Percentiles rank a stretch among this genome's conserved stretches.
Evolutionary conservation across 805 yeast genomes (phyloP).

Genomic region (Teunomyces atbi): DNA sequence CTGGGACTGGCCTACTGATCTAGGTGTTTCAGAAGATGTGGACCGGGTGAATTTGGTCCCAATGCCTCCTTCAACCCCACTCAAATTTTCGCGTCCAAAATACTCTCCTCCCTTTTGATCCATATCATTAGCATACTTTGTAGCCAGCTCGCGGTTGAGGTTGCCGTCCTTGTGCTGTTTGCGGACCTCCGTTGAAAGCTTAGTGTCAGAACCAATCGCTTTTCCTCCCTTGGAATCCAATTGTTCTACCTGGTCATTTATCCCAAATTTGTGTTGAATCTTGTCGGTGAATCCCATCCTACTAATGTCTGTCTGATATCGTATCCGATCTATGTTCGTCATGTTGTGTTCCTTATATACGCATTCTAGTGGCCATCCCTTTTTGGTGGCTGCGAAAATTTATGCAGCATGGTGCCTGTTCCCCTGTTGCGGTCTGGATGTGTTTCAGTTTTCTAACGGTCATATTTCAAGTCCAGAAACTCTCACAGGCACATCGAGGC

Average conservation of each 20-base stretch:
- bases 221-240: slow-evolving; percentile 30
- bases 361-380: too few species aligned
- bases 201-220: slow-evolving; percentile 24
- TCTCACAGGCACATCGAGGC: background rate
- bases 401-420: background rate
- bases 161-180: slow-evolving; percentile 31
- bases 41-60: slow-evolving; percentile 19
- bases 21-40: slow-evolving; percentile 9
- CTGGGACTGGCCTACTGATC: background rate
- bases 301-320: background rate
- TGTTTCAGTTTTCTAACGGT: background rate
- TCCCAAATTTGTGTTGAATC: slow-evolving; percentile 27
- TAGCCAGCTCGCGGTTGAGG: slow-evolving; percentile 25
- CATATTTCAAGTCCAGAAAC: background rate
- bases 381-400: background rate
- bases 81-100: slow-evolving; percentile 10
- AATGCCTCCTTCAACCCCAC: slow-evolving; percentile 24
- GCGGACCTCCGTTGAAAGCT: slow-evolving; percentile 24
- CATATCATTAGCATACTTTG: slow-evolving; percentile 24
- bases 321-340: background rate
- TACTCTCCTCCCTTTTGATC: slow-evolving; percentile 22
- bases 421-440: background rate
- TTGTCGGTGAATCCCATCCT: slow-evolving; percentile 41
- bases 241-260: slow-evolving; percentile 24
- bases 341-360: background rate